phyloP scores from a whole-genome alignment of 441 rosid genomes.

The Omphalea diandra region DNA sequence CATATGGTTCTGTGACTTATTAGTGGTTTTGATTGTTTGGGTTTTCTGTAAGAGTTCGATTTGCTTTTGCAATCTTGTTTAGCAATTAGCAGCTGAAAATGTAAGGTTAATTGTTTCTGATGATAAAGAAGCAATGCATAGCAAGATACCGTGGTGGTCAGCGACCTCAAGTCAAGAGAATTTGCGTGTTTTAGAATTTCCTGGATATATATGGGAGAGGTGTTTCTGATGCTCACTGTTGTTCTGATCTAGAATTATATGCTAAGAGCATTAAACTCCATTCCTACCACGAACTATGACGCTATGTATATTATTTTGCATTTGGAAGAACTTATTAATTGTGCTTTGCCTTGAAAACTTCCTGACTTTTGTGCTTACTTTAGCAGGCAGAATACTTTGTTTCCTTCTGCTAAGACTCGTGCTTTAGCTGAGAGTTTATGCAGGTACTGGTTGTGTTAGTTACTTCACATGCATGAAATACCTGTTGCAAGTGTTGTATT shows the following conservation, averaged over 20 bases:
- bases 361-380: constrained; percentile 22
- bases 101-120: neutral
- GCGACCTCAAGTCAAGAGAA: neutral
- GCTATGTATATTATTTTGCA: too few species aligned
- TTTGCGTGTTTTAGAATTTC: neutral
- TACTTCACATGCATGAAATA: neutral
- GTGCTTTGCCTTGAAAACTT: constrained; percentile 11
- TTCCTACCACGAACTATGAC: neutral
- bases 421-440: constrained; percentile 80
- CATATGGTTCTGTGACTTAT: constrained; percentile 42
- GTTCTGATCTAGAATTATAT: neutral
- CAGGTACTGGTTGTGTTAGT: constrained; percentile 44
- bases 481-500: neutral
- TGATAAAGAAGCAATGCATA: neutral
- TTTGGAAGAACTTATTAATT: neutral
- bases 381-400: constrained; percentile 68
- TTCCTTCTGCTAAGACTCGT: constrained; percentile 83
- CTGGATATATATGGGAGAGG: neutral
- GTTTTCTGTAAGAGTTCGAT: neutral
- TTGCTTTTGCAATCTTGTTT: neutral
- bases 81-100: neutral
- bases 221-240: neutral
- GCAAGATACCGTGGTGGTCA: neutral
- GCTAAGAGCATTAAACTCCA: neutral
- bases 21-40: constrained; percentile 3